Evolutionary conservation across 805 yeast species (phyloP), one percentile per base, ranked within the genome.

Genomic region (Cyberlindnera mycetangii): DNA sequence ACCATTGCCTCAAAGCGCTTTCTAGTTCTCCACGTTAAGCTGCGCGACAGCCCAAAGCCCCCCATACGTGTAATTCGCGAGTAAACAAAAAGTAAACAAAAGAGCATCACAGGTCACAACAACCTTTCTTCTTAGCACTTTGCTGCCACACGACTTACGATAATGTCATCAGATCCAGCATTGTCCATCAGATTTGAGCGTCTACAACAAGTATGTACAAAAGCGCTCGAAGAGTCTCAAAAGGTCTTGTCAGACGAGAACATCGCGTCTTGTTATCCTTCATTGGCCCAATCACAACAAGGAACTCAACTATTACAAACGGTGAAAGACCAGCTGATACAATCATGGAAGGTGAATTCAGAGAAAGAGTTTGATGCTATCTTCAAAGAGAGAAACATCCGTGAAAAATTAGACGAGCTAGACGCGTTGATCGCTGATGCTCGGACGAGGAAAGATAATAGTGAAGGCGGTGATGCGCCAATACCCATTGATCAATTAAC

Each of bases 141-240:
- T n/a, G n/a, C n/a, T n/a, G n/a, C n/a, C n/a, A n/a, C n/a, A n/a
- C n/a, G n/a, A n/a, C n/a, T n/a, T n/a, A n/a, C n/a, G 34, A 30
- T 5, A 5, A 34, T 19, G 37, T 36, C 48, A 48, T 25, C 32
- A 28, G 27, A 53, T 58, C 39, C 7, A 7, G 8, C 28, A 4
- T 9, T 21, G 21, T 17, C 21, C 5, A 47, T 42, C 14, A 60
- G 85, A 28, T 76, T 61, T 48, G 69, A 71, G 27, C 62, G 81
- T 30, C 67, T 79, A n/a, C 56, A 63, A 36, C 64, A 69, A 22
- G 77, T 79, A 19, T 67, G 76, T 38, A 59, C 62, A 2, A 70
- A 76, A 44, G 82, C 85, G 0, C 65, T 80, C 10, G 74, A 72
- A 21, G 79, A 75, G 49, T 70, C 80, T 3, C 72, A 76, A 39